Base-by-base conservation (phyloP, 192 early-diverging fungal species). In the Backusella westeae region DNA sequence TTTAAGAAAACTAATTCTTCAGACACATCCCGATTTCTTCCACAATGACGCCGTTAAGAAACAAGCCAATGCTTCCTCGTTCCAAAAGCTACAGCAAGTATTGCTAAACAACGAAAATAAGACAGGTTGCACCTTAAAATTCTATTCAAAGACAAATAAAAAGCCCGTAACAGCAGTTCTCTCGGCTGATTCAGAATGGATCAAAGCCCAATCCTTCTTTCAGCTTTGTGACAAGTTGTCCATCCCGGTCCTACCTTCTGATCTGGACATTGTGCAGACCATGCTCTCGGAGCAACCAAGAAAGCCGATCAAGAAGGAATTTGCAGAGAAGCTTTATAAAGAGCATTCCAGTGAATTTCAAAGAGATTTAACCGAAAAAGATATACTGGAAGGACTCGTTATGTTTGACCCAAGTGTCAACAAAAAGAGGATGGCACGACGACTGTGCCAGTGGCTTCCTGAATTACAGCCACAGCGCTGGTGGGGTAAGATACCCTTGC, bases 11-110 rank as follows among this genome's bases (percentile, higher is more conserved):
- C 41, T 79, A 0, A 73, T 79, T 41, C 39, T 79, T 10, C 53
- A 74, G 42, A 73, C 67, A 21, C 78, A 79, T 38, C 78, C 78
- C 15, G 78, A 79, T 44, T 79, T 79, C 34, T 79, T 79, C 39
- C 65, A 53, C 17, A n/a, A 74, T 63, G 78, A 79, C 21, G 0
- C 67, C 7, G 3, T 67, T 53, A 79, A 63, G 65, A 79, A 79
- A 39, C 32, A 69, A 32, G 34, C 6, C 17, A 79, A 79, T 34
- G 78, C 72, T 14, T 17, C 35, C 0, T 68, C 78, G 0, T 35
- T 79, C 6, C 78, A 79, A 36, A 46, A 70, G 34, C 38, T 79
- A 0, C 66, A 79, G 17, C 63, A 34, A 29, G 34, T 71, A n/a
- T 34, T 79, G 19, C 17, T 53, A 21, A 74, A 29, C 39, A 74